Evolutionary conservation across 257 asterid species (phyloP).

Genomic region (Solanum arcanum): DNA sequence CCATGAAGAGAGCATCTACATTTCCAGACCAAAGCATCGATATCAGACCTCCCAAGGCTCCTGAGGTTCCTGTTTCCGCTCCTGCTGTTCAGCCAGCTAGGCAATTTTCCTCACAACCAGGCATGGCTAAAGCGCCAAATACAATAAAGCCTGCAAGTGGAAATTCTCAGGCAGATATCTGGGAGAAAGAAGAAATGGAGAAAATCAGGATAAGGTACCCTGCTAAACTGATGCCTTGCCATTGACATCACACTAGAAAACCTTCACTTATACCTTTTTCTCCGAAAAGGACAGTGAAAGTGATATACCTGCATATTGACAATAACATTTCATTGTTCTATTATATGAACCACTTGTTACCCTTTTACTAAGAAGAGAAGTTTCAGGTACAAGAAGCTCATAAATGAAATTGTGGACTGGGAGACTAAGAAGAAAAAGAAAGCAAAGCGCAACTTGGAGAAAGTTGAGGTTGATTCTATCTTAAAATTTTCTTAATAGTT

Average conservation of each 20-base stretch:
- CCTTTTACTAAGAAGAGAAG: neutral
- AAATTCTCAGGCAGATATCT: slow-evolving; percentile 46
- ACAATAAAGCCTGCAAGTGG: slow-evolving; percentile 22
- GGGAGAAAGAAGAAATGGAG: slow-evolving; percentile 55
- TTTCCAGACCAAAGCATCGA: slow-evolving; percentile 18
- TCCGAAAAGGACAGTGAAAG: neutral
- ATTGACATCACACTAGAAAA: neutral
- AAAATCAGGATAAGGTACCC: slow-evolving; percentile 48
- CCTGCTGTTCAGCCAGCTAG: slow-evolving; percentile 4
- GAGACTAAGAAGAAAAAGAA: slow-evolving; percentile 49
- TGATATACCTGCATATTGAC: neutral
- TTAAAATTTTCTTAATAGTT: neutral
- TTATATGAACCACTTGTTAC: neutral
- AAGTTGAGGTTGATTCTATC: slow-evolving; percentile 40
- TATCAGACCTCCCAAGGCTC: slow-evolving; percentile 5
- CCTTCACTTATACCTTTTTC: neutral
- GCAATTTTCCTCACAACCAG: slow-evolving; percentile 13
- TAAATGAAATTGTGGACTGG: slow-evolving; percentile 40
- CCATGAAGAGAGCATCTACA: slow-evolving; percentile 14
- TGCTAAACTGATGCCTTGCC: neutral
- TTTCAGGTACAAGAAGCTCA: slow-evolving; percentile 57
- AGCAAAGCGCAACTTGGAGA: slow-evolving; percentile 33
- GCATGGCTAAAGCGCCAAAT: slow-evolving; percentile 9
- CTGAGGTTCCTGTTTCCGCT: slow-evolving; percentile 10
- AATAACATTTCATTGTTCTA: neutral